Percentiles rank a stretch among this genome's conserved stretches.
Conservation (phyloP, 257 asterid species). For the Gynochthodes officinalis region DNA sequence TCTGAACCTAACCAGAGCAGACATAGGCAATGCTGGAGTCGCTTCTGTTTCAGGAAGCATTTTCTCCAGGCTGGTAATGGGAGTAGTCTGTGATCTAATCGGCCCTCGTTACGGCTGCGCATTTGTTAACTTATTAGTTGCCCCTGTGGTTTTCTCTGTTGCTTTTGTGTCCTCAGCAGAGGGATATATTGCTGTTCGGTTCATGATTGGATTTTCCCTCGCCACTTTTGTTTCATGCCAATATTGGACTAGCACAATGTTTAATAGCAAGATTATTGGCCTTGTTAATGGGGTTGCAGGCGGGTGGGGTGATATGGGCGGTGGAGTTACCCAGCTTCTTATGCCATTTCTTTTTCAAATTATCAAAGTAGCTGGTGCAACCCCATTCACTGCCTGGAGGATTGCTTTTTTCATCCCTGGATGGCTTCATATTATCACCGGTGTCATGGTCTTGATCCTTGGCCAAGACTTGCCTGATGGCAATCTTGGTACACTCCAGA, state of each 20-base stretch:
- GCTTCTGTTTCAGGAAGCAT: constrained; percentile 62
- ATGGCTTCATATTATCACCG: constrained; percentile 50
- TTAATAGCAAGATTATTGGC: constrained; percentile 45
- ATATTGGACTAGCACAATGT: constrained; percentile 57
- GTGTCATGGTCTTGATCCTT: constrained; percentile 36
- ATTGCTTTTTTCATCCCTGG: constrained; percentile 59
- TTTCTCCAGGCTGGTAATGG: constrained; percentile 61
- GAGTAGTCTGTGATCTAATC: constrained; percentile 52
- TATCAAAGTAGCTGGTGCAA: constrained; percentile 31
- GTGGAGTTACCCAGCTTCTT: constrained; percentile 53
- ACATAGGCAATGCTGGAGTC: constrained; percentile 68
- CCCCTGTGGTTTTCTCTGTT: constrained; percentile 52
- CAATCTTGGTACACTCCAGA: constrained; percentile 43
- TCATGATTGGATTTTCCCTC: constrained; percentile 57
- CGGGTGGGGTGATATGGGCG: constrained; percentile 68
- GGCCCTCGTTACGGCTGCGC: constrained; percentile 66
- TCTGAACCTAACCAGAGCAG: constrained; percentile 39
- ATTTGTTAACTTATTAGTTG: constrained; percentile 41
- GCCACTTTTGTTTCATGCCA: constrained; percentile 64
- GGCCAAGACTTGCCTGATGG: constrained; percentile 73
- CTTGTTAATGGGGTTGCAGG: constrained; percentile 52
- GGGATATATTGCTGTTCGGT: constrained; percentile 47
- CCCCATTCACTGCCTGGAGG: constrained; percentile 57
- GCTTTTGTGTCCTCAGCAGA: constrained; percentile 38
- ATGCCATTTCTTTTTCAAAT: constrained; percentile 52